These are phyloP conservation scores for Dillenia suffruticosa DNA, from an alignment of 164 flowering plant species.

Conservation along the genomic window DNA sequence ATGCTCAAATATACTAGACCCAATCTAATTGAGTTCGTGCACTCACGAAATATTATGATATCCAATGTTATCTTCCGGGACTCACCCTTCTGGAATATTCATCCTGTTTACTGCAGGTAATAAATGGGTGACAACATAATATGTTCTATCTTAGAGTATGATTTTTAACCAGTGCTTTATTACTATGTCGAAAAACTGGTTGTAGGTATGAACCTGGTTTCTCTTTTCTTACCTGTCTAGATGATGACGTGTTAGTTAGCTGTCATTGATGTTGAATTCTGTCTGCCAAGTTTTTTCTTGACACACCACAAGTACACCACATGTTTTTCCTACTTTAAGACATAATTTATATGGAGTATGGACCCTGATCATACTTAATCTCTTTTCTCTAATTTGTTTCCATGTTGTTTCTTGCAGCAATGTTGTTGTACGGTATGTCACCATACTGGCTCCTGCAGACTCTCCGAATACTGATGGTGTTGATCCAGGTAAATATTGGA, in stretches of 20 bases:
- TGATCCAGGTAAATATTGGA: conserved; percentile 76
- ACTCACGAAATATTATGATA: conserved; percentile 70
- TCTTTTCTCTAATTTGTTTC: conserved; percentile 1
- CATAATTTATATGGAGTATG: too few species aligned
- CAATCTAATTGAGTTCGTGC: conserved; percentile 72
- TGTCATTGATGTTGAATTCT: too few species aligned
- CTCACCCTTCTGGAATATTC: conserved; percentile 97
- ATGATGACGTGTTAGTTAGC: too few species aligned
- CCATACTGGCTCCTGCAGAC: conserved; percentile 82
- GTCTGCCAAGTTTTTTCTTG: too few species aligned
- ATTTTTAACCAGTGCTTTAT: too few species aligned
- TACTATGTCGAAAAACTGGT: too few species aligned
- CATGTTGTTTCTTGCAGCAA: conserved; percentile 45
- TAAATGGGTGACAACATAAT: background rate
- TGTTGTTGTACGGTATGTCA: conserved; percentile 75
- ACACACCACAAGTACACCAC: too few species aligned
- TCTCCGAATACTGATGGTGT: conserved; percentile 98
- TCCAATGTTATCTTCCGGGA: conserved; percentile 78
- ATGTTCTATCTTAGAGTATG: too few species aligned
- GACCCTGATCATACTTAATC: background rate
- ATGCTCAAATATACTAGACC: conserved; percentile 80
- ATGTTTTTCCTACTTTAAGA: too few species aligned
- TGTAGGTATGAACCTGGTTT: too few species aligned
- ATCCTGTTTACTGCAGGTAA: conserved; percentile 97
- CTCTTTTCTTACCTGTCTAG: too few species aligned